These are phyloP conservation scores for Sarcocystis neurona DNA, from an alignment of 169 alveolate species.

Conservation along the genomic window DNA sequence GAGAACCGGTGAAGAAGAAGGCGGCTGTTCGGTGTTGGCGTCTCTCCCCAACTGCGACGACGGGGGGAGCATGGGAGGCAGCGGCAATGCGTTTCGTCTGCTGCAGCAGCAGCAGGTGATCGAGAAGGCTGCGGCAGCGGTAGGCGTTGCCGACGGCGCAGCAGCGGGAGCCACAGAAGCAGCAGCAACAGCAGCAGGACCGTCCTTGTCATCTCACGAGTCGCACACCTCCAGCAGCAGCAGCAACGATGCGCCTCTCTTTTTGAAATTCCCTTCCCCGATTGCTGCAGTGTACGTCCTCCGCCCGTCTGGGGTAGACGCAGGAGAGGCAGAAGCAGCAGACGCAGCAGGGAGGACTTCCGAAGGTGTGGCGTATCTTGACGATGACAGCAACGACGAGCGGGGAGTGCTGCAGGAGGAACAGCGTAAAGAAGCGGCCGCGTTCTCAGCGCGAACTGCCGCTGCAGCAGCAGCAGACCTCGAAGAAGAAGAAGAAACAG, in stretches of 20 bases:
- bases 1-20: background rate
- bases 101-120: background rate
- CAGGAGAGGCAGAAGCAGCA: background rate
- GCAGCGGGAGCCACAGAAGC: background rate
- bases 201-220: background rate
- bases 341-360: background rate
- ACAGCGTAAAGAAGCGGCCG: background rate
- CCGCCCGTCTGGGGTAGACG: constrained; percentile 2
- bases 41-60: background rate
- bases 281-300: constrained; percentile 57
- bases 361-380: no score
- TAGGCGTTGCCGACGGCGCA: background rate
- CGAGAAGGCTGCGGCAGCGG: background rate
- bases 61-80: constrained; percentile 10
- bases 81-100: no score
- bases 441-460: background rate
- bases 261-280: constrained; percentile 57
- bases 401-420: background rate
- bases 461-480: background rate
- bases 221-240: background rate
- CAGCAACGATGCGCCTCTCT: constrained; percentile 49
- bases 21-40: background rate
- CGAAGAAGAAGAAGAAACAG: no score
- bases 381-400: background rate
- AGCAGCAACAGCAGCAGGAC: constrained; percentile 2